Evolutionary conservation across 305 asterid genomes (phyloP), one percentile per base, ranked within the genome.

Genomic region (Striga hermonthica): DNA sequence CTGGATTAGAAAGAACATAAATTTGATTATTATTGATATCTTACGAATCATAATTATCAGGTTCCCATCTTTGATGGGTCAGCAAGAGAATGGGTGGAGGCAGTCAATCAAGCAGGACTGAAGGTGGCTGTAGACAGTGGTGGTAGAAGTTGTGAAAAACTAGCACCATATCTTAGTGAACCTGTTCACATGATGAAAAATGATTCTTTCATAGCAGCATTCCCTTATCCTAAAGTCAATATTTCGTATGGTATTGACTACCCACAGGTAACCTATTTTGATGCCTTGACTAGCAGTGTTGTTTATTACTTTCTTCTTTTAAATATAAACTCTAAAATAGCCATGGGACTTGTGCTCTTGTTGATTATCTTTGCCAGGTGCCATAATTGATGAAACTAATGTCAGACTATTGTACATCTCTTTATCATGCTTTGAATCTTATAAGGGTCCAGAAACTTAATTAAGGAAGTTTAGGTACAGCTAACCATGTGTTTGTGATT

Each of bases 21-120:
- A 53, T 9, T 36, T 54, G 35, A 66, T 64, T 16, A 60, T 34
- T 45, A 9, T 48, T 60, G 9, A 56, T 31, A 48, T 62, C 60
- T 48, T 57, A 57, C 57, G 56, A 52, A 41, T 64, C 66, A 50
- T 71, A 62, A 72, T 43, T 58, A 61, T 63, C 90, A 90, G 97
- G 90, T 93, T 74, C 99, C 99, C 75, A 86, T 93, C 64, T 85
- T 90, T 71, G 97, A 93, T 76, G 99, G 99, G 60, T 93, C 99
- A 48, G 90, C 95, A 54, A 87, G 82, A 74, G 96, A 84, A 74
- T 93, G 99, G 99, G 85, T 86, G 58, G 87, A 82, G 52, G 96
- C 92, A 39, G 81, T 93, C 76, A 58, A 77, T 64, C 78, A 86
- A 75, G 92, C 77, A 62, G 99, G 99, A 68, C 64, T 90, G 66